These are phyloP conservation scores for Echium plantagineum DNA, from an alignment of 257 asterid species.

Conservation along the genomic window DNA sequence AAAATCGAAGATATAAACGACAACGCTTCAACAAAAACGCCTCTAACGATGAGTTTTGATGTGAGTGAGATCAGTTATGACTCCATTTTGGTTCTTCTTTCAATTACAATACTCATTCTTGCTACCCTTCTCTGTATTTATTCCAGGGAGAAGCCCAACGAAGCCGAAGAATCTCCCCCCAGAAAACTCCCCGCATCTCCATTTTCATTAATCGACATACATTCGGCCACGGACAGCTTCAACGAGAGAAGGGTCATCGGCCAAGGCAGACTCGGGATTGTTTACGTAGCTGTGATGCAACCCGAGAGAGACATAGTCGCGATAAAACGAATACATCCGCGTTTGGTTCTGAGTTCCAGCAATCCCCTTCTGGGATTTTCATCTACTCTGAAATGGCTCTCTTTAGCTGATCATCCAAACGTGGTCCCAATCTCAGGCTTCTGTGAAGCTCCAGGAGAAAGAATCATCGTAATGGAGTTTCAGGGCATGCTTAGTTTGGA, in stretches of 20 bases:
- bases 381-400: constrained; percentile 45
- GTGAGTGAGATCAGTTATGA: constrained; percentile 27
- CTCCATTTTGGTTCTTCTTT: constrained; percentile 25
- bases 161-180: constrained; percentile 18
- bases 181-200: constrained; percentile 33
- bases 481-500: constrained; percentile 75
- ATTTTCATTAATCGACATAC: constrained; percentile 51
- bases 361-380: constrained; percentile 77
- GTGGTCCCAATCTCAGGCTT: constrained; percentile 68
- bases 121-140: constrained; percentile 23
- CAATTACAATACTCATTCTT: constrained; percentile 23
- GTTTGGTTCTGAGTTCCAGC: constrained; percentile 31
- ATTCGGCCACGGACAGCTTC: constrained; percentile 81
- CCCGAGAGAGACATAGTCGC: constrained; percentile 55
- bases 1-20: too few relatives aligned
- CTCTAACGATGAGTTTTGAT: constrained; percentile 20
- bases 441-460: constrained; percentile 80
- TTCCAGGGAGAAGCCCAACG: constrained; percentile 34
- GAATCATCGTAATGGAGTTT: constrained; percentile 59
- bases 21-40: not conserved
- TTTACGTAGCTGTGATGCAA: constrained; percentile 66
- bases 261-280: constrained; percentile 59
- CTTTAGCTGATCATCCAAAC: constrained; percentile 55
- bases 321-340: constrained; percentile 61
- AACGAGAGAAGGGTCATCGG: constrained; percentile 62